Base-by-base conservation (phyloP, 2,329 filamentous ascomycete genomes). In the Endocalyx cinctus region DNA sequence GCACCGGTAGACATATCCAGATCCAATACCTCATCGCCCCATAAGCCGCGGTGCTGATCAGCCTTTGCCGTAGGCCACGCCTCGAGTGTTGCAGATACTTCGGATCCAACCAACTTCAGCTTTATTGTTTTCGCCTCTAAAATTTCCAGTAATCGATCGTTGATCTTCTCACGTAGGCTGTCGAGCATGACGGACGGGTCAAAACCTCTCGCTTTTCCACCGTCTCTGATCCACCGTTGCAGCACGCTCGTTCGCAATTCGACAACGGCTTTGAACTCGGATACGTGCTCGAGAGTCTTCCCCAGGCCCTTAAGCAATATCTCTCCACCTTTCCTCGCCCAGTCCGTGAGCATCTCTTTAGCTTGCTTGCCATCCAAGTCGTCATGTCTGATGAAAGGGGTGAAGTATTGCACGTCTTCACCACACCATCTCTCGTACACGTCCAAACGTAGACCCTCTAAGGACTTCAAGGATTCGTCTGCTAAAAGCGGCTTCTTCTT, bases 361-460 rank as follows among this genome's bases (percentile, higher is more conserved):
- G 77, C 75, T 39, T 79, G 72, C 16, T 66, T 60, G 14, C 72
- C 76, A 16, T 79, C 74, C 5, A 86, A 59, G 45, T 92, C 84
- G 45, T 89, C 86, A 48, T 94, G 81, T 18, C 85, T 79, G 22
- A 94, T 84, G 64, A 87, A 95, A 0, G 89, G 89, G 1, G 81
- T 90, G 54, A 94, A 96, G 44, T 83, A 84, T 29, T 77, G 77
- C 26, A 95, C 84, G 39, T 94, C 87, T 6, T 88, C 79, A 13
- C 84, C 74, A 42, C 92, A 84, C 84, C 88, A 94, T 14, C 73
- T 72, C 43, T 82, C 78, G 50, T 87, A 79, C 8, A 92, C 63
- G 51, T 95, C 87, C 17, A 96, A 64, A 22, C 84, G 77, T 10
- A 95, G 63, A 12, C 82, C 82, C 43, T 85, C 77, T 2, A 92